phyloP scores from a whole-genome alignment of 2,329 filamentous ascomycete species.

The Diaporthe velutina region DNA sequence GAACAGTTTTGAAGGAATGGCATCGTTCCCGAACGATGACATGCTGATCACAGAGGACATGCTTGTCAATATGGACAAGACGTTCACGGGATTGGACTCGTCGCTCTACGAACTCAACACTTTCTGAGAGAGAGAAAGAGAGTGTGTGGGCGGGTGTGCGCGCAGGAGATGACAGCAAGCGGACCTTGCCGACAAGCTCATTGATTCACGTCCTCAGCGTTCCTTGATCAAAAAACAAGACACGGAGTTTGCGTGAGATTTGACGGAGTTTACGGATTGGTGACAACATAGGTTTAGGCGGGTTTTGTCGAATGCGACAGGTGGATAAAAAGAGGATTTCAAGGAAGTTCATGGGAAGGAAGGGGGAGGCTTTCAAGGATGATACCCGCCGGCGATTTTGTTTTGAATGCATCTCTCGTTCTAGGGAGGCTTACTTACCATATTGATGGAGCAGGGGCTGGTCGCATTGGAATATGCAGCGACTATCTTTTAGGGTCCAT shows the following conservation, averaged over 20 bases:
- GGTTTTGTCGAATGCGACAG: slow-evolving; percentile 16
- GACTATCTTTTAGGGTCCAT: not conserved
- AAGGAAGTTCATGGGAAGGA: slow-evolving; percentile 18
- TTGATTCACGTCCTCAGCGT: slow-evolving; percentile 10
- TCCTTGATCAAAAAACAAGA: slow-evolving; percentile 13
- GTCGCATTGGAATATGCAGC: slow-evolving; percentile 19
- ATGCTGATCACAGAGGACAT: slow-evolving; percentile 33
- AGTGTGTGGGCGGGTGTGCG: not conserved
- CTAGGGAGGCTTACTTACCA: not conserved
- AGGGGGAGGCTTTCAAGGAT: slow-evolving; percentile 35
- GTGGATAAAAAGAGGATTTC: slow-evolving; percentile 37
- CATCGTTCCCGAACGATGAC: slow-evolving; percentile 43
- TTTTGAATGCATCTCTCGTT: slow-evolving; percentile 31
- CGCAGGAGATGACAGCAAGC: not conserved
- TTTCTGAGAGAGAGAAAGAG: not conserved
- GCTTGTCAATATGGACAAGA: slow-evolving; percentile 61
- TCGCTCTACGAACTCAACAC: slow-evolving; percentile 56
- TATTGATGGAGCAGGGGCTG: not conserved
- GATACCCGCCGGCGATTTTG: slow-evolving; percentile 39
- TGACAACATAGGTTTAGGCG: not conserved
- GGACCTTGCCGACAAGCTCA: not conserved
- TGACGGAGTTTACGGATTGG: slow-evolving; percentile 31
- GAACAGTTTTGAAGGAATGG: slow-evolving; percentile 47
- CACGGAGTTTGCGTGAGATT: slow-evolving; percentile 24
- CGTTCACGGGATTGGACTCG: slow-evolving; percentile 63